A percentile compares a stretch with the other conserved stretches of the same genome.
These are phyloP conservation scores for Bruguiera hainesii DNA, from an alignment of 441 rosid species.

Conservation along the genomic window DNA sequence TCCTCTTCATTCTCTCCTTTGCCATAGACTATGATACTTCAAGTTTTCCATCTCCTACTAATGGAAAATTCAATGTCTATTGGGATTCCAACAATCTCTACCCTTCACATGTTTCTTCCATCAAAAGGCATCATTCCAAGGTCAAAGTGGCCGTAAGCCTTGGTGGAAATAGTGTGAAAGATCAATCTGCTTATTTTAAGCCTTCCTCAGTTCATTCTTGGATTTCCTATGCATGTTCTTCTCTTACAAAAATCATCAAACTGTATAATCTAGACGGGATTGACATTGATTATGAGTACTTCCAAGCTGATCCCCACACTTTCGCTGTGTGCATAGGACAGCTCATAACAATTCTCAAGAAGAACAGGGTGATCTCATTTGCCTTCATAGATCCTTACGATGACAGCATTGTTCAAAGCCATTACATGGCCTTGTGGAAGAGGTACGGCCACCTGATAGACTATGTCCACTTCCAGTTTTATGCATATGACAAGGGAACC, in stretches of 20 bases:
- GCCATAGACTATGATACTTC: conserved; percentile 42
- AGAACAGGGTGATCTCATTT: conserved; percentile 32
- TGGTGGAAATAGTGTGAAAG: conserved; percentile 32
- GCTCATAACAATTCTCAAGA: conserved; percentile 36
- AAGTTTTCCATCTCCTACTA: conserved; percentile 34
- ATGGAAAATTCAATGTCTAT: conserved; percentile 36
- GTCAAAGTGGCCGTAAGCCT: conserved; percentile 41
- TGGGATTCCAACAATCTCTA: conserved; percentile 42
- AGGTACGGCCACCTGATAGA: conserved; percentile 38
- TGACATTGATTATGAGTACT: conserved; percentile 41
- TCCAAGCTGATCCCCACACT: conserved; percentile 29
- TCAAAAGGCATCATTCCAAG: conserved; percentile 29
- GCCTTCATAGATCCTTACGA: conserved; percentile 44
- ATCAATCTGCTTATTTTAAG: conserved; percentile 24
- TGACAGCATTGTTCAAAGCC: conserved; percentile 38
- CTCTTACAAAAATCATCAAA: conserved; percentile 36
- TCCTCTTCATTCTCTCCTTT: conserved; percentile 45
- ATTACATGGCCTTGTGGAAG: conserved; percentile 43
- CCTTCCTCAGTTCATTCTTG: conserved; percentile 36
- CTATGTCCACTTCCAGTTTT: conserved; percentile 47
- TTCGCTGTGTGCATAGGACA: conserved; percentile 40
- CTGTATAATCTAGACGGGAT: conserved; percentile 38
- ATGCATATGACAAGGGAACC: conserved; percentile 38
- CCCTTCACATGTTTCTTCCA: conserved; percentile 37
- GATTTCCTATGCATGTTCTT: conserved; percentile 44